These are phyloP conservation scores for Cladosporium sp. DNA, from an alignment of 2,329 filamentous ascomycete genomes.

Conservation along the genomic window DNA sequence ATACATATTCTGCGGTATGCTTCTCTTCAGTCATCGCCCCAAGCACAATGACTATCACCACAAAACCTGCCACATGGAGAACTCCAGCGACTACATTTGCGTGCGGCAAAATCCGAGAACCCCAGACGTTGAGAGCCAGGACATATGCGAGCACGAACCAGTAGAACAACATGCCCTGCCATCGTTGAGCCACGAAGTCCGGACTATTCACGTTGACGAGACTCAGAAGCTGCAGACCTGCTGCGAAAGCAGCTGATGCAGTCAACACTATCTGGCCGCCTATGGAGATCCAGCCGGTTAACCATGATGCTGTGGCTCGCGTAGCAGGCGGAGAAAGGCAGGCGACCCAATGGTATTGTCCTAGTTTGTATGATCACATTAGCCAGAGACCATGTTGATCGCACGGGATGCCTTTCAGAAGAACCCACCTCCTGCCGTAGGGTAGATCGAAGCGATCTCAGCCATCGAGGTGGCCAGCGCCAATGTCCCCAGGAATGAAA, in stretches of 20 bases:
- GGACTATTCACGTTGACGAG: slow-evolving; percentile 28
- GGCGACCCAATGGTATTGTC: slow-evolving; percentile 47
- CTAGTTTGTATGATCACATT: slow-evolving; percentile 19
- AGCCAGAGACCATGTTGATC: no score
- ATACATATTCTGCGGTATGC: slow-evolving; percentile 38
- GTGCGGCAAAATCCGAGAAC: slow-evolving; percentile 40
- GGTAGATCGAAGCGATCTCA: slow-evolving; percentile 39
- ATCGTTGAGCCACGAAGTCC: slow-evolving; percentile 25
- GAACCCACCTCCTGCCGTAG: slow-evolving; percentile 31
- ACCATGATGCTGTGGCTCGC: slow-evolving; percentile 37
- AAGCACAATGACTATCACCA: slow-evolving; percentile 48
- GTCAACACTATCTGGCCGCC: slow-evolving; percentile 18
- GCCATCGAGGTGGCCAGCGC: slow-evolving; percentile 39
- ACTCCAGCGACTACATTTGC: slow-evolving; percentile 47
- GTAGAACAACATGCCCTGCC: slow-evolving; percentile 48
- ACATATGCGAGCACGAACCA: slow-evolving; percentile 38
- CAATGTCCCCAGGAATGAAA: slow-evolving; percentile 40
- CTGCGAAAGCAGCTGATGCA: slow-evolving; percentile 18
- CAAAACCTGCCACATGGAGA: slow-evolving; percentile 50
- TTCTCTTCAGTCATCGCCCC: slow-evolving; percentile 29
- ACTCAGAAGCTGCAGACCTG: slow-evolving; percentile 17
- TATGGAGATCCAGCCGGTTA: slow-evolving; percentile 25
- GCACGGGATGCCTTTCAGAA: no score
- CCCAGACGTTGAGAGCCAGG: slow-evolving; percentile 42
- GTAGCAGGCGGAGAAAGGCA: slow-evolving; percentile 34